Evolutionary conservation across 306 rosid species (phyloP), one percentile per base, ranked within the genome.

Genomic region (Lithocarpus polystachyus): DNA sequence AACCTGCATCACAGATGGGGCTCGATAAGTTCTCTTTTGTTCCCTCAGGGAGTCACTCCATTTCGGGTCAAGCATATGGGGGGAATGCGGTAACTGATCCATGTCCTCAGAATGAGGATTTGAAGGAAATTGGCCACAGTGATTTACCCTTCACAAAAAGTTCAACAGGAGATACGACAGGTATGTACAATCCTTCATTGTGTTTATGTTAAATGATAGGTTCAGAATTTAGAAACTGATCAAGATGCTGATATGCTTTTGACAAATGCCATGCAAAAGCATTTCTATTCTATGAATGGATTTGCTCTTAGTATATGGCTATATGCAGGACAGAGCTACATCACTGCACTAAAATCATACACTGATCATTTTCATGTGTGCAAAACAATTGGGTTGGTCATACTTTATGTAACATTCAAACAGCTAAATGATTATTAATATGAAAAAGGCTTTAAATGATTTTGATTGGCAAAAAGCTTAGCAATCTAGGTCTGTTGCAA

Each of bases 1-100:
- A 88, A 54, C 85, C 94, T 6, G 77, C 91, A 1, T 67, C 89
- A 2, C 91, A 88, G 74, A 37, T 76, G 69, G 97, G 90, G 74
- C 67, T 84, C 4, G 96, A 94, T 68, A 94, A 86, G 67, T 94
- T 94, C 89, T 85, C 95, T 53, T 91, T 92, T 83, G 85, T 23
- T 81, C 84, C 97, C 37, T 72, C 91, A 6, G 90, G 81, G 11
- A 54, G 80, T 75, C 84, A 80, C 53, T 70, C 77, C 2, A 74
- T 62, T 61, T 84, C 89, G 22, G 90, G 84, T 45, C 90, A 85
- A 84, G 81, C 88, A 37, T 81, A 75, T 28, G 90, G 85, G 57
- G 87, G 86, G 71, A 82, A 26, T 82, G 87, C 78, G 26, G 56
- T 68, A 24, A 37, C 52, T 12, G 93, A 89, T 75, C 78, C 85